Evolutionary conservation across 169 alveolate genomes (phyloP).

Genomic region (Ichthyophthirius multifiliis): DNA sequence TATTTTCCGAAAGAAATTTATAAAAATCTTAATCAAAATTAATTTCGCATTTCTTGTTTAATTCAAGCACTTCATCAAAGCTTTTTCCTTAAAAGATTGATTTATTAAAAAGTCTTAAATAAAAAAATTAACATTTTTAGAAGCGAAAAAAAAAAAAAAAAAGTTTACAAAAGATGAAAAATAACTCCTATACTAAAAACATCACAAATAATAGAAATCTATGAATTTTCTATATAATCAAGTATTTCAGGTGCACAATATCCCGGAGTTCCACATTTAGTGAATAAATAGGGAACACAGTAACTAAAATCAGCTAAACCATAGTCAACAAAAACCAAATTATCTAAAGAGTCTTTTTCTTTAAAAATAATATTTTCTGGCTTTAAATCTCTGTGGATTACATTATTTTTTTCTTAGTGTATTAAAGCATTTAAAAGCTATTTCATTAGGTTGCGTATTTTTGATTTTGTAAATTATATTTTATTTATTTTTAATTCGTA

Average conservation of each 20-base stretch:
- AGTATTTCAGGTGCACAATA: conserved; percentile 57
- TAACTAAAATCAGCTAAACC: not conserved
- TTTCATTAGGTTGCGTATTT: too few relatives aligned
- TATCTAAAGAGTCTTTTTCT: not conserved
- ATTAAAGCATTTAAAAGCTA: too few relatives aligned
- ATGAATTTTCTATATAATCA: not conserved
- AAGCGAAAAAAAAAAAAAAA: not conserved
- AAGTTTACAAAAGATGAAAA: not conserved
- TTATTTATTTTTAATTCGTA: too few relatives aligned
- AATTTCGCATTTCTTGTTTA: not conserved
- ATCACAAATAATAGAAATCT: not conserved
- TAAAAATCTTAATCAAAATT: too few relatives aligned
- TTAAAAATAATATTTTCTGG: not conserved
- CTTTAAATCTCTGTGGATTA: not conserved
- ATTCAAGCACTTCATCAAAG: not conserved
- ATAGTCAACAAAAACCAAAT: not conserved
- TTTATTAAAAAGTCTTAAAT: not conserved
- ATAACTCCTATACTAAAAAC: not conserved
- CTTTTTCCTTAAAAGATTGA: not conserved
- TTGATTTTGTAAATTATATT: too few relatives aligned
- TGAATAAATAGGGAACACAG: not conserved
- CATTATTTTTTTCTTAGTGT: too few relatives aligned
- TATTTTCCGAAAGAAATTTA: too few relatives aligned
- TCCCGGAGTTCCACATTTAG: conserved; percentile 64
- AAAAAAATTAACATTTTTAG: not conserved